Percentiles rank a stretch among this genome's conserved stretches.
Evolutionary conservation across 2,329 filamentous ascomycete species (phyloP).

Genomic region (Xylariaceae sp.): DNA sequence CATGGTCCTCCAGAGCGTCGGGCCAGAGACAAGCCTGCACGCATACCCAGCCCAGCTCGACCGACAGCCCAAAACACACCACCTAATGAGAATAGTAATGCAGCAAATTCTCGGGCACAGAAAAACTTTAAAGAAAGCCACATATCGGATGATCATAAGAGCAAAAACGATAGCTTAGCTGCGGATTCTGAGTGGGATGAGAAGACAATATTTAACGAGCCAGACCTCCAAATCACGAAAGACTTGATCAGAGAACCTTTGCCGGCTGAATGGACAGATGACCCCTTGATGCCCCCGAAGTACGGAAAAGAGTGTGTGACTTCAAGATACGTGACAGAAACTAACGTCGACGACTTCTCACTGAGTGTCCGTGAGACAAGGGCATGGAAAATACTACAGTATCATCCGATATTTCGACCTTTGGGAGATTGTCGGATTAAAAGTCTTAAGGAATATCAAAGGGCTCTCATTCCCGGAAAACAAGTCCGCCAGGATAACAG

Average conservation of each 20-base stretch:
- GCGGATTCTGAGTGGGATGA: constrained; percentile 25
- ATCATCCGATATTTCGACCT: constrained; percentile 27
- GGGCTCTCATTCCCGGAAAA: constrained; percentile 14
- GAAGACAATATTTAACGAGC: constrained; percentile 27
- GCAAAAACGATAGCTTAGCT: constrained; percentile 9
- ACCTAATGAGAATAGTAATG: neutral
- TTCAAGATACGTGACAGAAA: constrained; percentile 27
- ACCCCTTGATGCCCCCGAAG: constrained; percentile 29
- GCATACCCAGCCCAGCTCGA: constrained; percentile 6
- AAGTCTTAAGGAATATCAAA: constrained; percentile 21
- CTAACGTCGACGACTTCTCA: constrained; percentile 31
- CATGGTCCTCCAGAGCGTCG: constrained; percentile 13
- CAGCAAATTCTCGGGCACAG: neutral
- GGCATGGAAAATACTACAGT: constrained; percentile 28
- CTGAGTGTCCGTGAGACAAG: constrained; percentile 29
- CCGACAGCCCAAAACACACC: constrained; percentile 2
- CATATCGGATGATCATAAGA: neutral
- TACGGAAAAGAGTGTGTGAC: constrained; percentile 29
- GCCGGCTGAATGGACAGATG: constrained; percentile 28
- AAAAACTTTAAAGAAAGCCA: neutral
- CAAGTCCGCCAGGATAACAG: constrained; percentile 15
- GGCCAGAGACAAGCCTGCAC: constrained; percentile 6
- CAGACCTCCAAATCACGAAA: constrained; percentile 17
- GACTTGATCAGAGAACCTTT: constrained; percentile 30
- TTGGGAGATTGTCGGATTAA: constrained; percentile 19